Conservation (phyloP, 192 early-diverging fungal species). For the Backusella australiensis region DNA sequence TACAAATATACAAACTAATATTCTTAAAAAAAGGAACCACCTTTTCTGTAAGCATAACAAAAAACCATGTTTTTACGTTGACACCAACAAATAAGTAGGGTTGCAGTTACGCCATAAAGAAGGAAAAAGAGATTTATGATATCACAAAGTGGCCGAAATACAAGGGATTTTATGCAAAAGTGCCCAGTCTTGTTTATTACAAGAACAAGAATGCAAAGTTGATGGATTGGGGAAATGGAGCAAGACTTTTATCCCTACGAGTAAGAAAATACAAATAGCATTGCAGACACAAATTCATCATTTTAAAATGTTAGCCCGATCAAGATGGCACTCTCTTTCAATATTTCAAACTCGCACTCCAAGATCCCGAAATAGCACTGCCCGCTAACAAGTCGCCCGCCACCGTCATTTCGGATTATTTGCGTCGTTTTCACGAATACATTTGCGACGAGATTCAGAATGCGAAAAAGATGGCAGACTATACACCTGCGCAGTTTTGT, state of each 20-base stretch:
- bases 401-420: constrained; percentile 12
- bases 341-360: constrained; percentile 3
- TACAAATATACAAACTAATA: background rate
- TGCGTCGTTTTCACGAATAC: constrained; percentile 1
- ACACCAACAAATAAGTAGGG: constrained; percentile 13
- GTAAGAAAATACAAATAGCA: constrained; percentile 8
- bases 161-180: constrained; percentile 27
- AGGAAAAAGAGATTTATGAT: constrained; percentile 38
- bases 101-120: constrained; percentile 42
- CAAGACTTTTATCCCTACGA: constrained; percentile 32
- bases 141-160: constrained; percentile 43
- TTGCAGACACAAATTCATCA: background rate
- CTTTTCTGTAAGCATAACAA: background rate
- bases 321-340: background rate
- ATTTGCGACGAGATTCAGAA: constrained; percentile 6
- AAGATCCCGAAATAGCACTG: background rate
- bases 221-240: constrained; percentile 43
- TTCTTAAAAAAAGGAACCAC: background rate
- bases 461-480: background rate
- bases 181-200: constrained; percentile 38
- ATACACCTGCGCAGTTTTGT: constrained; percentile 13
- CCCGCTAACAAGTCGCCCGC: background rate
- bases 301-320: background rate
- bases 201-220: constrained; percentile 26
- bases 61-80: background rate